Evolutionary conservation across 2,329 filamentous ascomycete genomes (phyloP).

Genomic region (Penicillium sp.): DNA sequence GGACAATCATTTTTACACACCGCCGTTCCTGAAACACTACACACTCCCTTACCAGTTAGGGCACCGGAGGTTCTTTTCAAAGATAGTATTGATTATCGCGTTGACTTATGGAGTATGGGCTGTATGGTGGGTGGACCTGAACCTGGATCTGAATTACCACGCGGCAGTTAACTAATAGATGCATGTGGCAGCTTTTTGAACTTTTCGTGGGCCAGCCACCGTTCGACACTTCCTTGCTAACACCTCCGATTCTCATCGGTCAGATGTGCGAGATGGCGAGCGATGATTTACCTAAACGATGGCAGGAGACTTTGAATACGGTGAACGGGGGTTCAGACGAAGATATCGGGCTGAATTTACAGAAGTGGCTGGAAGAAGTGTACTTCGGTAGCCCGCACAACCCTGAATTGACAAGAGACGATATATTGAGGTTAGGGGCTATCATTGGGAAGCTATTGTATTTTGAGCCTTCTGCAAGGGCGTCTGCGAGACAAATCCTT

Average conservation of each 20-base stretch:
- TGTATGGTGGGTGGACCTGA: slow-evolving; percentile 36
- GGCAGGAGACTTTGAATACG: slow-evolving; percentile 33
- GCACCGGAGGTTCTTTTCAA: slow-evolving; percentile 46
- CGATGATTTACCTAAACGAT: slow-evolving; percentile 41
- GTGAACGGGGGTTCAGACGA: slow-evolving; percentile 28
- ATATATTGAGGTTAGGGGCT: slow-evolving; percentile 27
- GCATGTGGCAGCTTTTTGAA: slow-evolving; percentile 42
- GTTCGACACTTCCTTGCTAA: slow-evolving; percentile 43
- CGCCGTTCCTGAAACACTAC: slow-evolving; percentile 30
- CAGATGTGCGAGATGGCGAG: slow-evolving; percentile 43
- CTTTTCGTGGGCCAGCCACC: slow-evolving; percentile 44
- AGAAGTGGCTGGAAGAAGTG: slow-evolving; percentile 44
- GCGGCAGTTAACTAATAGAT: slow-evolving; percentile 13
- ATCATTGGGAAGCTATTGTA: slow-evolving; percentile 29
- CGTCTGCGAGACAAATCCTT: slow-evolving; percentile 29
- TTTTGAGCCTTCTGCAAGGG: slow-evolving; percentile 33
- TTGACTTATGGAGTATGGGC: slow-evolving; percentile 46
- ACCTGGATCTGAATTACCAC: neutral
- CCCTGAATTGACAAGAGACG: slow-evolving; percentile 27
- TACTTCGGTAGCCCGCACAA: slow-evolving; percentile 41
- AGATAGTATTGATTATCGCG: slow-evolving; percentile 39
- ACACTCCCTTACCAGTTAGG: slow-evolving; percentile 39
- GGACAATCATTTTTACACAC: slow-evolving; percentile 40
- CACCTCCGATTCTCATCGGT: slow-evolving; percentile 34
- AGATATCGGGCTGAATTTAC: slow-evolving; percentile 27